These are phyloP conservation scores for Ophiorrhiza pumila DNA, from an alignment of 257 asterid species.

Conservation along the genomic window DNA sequence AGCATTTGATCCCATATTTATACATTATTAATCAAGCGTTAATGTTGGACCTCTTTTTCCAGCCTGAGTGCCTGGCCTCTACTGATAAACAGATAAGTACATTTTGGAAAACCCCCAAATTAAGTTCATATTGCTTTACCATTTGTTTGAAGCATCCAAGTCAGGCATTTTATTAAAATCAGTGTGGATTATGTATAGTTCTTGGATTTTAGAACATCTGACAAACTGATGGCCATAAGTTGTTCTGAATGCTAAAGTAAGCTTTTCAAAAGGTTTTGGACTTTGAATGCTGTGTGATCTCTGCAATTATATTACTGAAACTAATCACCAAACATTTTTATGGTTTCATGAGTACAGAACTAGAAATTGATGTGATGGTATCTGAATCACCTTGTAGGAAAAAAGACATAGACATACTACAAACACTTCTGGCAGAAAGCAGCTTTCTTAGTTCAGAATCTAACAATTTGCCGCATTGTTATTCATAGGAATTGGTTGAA, in stretches of 20 bases:
- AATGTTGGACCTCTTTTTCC: too few species aligned
- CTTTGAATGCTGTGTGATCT: too few species aligned
- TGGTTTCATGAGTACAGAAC: too few species aligned
- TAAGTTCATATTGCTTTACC: background rate
- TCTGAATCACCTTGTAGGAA: background rate
- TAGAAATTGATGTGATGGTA: background rate
- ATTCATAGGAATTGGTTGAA: conserved; percentile 72
- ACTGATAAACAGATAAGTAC: background rate
- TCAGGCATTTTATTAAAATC: background rate
- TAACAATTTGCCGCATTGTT: background rate
- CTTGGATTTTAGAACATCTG: background rate
- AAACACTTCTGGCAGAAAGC: too few species aligned
- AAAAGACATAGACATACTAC: too few species aligned
- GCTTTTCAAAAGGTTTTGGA: too few species aligned
- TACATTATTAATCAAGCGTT: too few species aligned
- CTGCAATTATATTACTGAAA: background rate
- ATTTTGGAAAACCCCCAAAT: background rate
- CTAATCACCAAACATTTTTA: background rate
- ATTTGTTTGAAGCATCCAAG: background rate
- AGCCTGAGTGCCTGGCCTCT: too few species aligned
- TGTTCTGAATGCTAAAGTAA: too few species aligned
- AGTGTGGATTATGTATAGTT: background rate
- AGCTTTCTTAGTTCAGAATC: background rate
- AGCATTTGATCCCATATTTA: too few species aligned
- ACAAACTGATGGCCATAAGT: background rate